phyloP scores from a whole-genome alignment of 192 early-diverging fungal genomes.

The Chytriomyces sp. region DNA sequence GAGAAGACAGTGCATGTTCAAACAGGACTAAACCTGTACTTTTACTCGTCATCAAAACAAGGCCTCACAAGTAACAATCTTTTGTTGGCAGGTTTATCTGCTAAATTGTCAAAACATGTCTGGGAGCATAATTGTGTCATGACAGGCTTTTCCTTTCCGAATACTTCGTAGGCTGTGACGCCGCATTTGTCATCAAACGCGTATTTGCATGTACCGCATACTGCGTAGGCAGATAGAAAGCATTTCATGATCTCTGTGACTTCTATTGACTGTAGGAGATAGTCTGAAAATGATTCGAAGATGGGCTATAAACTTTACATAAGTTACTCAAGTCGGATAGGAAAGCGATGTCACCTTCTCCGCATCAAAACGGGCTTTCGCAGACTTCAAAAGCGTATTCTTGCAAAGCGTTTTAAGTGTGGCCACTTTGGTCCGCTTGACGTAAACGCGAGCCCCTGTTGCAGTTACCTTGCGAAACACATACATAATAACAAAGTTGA shows the following conservation, averaged over 20 bases:
- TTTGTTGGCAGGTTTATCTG: neutral
- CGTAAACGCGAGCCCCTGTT: neutral
- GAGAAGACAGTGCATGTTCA: no score
- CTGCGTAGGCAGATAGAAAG: neutral
- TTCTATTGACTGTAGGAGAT: neutral
- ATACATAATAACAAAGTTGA: conserved; percentile 24
- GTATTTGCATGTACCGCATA: conserved; percentile 11
- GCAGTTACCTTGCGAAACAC: conserved; percentile 18
- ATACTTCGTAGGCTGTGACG: conserved; percentile 12
- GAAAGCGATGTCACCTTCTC: neutral
- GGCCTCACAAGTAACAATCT: neutral
- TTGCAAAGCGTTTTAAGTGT: conserved; percentile 2
- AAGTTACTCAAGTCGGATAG: neutral
- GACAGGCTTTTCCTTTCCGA: conserved; percentile 10
- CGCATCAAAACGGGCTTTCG: neutral
- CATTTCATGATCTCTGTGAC: neutral
- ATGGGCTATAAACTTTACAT: conserved; percentile 2
- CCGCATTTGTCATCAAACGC: neutral
- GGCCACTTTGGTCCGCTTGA: neutral
- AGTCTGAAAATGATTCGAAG: conserved; percentile 2
- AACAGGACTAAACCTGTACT: no score
- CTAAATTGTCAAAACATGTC: conserved; percentile 10
- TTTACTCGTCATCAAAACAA: no score
- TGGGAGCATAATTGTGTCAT: conserved; percentile 1
- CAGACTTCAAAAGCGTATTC: neutral